Conservation (phyloP, 2,329 filamentous ascomycete genomes). For the Penicillium sp. region DNA sequence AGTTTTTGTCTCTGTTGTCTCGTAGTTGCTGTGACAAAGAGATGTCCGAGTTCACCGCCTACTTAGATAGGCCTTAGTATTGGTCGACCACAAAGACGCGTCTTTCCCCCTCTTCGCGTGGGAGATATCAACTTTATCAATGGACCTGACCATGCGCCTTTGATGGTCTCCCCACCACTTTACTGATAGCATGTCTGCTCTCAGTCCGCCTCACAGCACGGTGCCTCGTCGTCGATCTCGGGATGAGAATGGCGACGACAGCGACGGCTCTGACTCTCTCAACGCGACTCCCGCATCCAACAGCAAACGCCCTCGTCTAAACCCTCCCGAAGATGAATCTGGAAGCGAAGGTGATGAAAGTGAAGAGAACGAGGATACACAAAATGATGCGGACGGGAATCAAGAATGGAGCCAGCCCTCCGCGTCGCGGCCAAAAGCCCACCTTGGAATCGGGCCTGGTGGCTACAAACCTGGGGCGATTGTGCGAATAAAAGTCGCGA, state of each 20-base stretch:
- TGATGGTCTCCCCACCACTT: slow-evolving; percentile 10
- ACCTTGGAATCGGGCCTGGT: slow-evolving; percentile 23
- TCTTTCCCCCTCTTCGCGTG: slow-evolving; percentile 23
- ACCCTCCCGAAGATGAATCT: slow-evolving; percentile 4
- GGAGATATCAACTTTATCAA: slow-evolving; percentile 12
- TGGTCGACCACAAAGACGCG: slow-evolving; percentile 34
- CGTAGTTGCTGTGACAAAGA: slow-evolving; percentile 11
- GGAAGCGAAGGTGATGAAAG: slow-evolving; percentile 2
- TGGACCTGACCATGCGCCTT: slow-evolving; percentile 8
- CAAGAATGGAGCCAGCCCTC: slow-evolving; percentile 4
- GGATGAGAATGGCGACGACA: slow-evolving; percentile 26
- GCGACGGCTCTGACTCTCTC: slow-evolving; percentile 8
- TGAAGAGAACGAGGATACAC: background rate
- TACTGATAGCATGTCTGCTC: slow-evolving; percentile 33
- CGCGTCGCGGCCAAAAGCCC: slow-evolving; percentile 7
- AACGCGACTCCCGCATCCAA: background rate
- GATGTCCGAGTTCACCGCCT: slow-evolving; percentile 33
- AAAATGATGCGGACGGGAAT: slow-evolving; percentile 6
- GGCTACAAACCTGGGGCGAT: slow-evolving; percentile 72
- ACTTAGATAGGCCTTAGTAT: slow-evolving; percentile 21
- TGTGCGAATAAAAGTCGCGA: slow-evolving; percentile 78
- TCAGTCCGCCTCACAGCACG: slow-evolving; percentile 25
- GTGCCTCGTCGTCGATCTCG: slow-evolving; percentile 37
- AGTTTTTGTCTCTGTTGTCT: background rate
- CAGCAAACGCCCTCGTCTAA: slow-evolving; percentile 17